Percentiles rank a stretch among this genome's conserved stretches.
These are phyloP conservation scores for Eucalyptus sideroxylon DNA, from an alignment of 345 rosid species.

Conservation along the genomic window DNA sequence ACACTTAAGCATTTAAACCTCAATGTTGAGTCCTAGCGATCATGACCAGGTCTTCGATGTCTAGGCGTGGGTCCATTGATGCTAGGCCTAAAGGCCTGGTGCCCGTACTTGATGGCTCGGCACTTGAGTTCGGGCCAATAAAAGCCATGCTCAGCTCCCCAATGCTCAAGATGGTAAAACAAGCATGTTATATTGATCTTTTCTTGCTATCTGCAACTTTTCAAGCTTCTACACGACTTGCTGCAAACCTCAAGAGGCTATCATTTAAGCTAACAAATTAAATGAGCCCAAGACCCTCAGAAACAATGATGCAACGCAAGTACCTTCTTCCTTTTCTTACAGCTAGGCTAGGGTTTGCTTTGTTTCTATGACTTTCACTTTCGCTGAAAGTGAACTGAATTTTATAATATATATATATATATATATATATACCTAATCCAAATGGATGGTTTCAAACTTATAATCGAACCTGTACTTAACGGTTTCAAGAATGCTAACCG, in stretches of 20 bases:
- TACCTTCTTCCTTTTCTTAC: neutral
- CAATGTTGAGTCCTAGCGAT: too few species aligned
- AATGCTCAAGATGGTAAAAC: neutral
- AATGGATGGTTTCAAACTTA: neutral
- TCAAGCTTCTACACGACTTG: neutral
- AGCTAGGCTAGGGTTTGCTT: neutral
- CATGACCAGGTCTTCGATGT: neutral
- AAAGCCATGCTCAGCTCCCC: neutral
- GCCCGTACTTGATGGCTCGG: fast-evolving
- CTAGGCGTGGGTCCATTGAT: neutral
- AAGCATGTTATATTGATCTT: neutral
- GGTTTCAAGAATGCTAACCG: neutral
- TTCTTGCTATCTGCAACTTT: neutral
- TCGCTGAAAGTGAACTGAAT: neutral
- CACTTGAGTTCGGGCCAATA: neutral
- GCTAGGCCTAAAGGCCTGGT: neutral
- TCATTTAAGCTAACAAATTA: neutral
- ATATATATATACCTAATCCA: too few species aligned
- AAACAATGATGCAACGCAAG: neutral
- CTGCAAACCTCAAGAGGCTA: neutral
- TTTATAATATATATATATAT: too few species aligned
- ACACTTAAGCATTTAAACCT: too few species aligned
- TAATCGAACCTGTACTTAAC: too few species aligned
- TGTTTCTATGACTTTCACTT: neutral
- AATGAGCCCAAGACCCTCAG: neutral